phyloP scores from a whole-genome alignment of 768 basidiomycete genomes.

The Mrakia blollopis region DNA sequence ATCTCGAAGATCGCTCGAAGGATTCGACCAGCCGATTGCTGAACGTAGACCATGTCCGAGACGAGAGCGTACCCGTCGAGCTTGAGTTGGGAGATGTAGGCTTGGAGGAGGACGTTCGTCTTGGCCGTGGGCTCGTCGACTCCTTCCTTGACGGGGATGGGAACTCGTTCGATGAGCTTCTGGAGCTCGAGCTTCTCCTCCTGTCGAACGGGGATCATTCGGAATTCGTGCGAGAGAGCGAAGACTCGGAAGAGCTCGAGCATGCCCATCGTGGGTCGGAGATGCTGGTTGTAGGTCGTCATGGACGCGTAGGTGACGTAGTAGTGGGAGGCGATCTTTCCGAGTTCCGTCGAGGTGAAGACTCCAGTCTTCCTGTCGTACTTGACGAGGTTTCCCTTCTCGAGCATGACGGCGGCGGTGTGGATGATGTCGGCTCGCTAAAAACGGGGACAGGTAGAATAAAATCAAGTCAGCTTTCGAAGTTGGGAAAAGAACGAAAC shows the following conservation, averaged over 20 bases:
- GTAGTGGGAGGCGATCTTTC: constrained; percentile 89
- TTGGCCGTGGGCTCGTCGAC: constrained; percentile 96
- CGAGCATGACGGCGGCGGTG: constrained; percentile 84
- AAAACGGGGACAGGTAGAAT: not conserved
- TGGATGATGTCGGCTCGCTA: constrained; percentile 69
- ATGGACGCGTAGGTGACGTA: constrained; percentile 94
- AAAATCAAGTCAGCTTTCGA: not conserved
- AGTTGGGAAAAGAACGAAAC: not conserved
- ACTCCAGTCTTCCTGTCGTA: constrained; percentile 83
- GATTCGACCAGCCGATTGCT: constrained; percentile 94
- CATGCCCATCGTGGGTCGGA: constrained; percentile 76
- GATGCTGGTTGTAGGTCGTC: constrained; percentile 92
- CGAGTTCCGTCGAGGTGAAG: constrained; percentile 89
- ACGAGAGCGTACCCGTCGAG: constrained; percentile 66
- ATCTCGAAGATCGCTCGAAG: constrained; percentile 96
- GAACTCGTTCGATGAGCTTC: constrained; percentile 86
- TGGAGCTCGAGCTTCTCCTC: constrained; percentile 82
- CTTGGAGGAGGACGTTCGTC: constrained; percentile 91
- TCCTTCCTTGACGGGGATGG: constrained; percentile 93
- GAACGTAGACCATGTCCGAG: constrained; percentile 73
- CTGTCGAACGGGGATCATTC: constrained; percentile 62
- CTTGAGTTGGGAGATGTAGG: constrained; percentile 89
- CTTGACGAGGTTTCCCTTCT: constrained; percentile 90
- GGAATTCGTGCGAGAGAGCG: constrained; percentile 92
- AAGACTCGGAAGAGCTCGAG: constrained; percentile 94